A percentile compares a stretch with the other conserved stretches of the same genome.
These are phyloP conservation scores for Mycena rebaudengoi DNA, from an alignment of 768 basidiomycete species.

Conservation along the genomic window DNA sequence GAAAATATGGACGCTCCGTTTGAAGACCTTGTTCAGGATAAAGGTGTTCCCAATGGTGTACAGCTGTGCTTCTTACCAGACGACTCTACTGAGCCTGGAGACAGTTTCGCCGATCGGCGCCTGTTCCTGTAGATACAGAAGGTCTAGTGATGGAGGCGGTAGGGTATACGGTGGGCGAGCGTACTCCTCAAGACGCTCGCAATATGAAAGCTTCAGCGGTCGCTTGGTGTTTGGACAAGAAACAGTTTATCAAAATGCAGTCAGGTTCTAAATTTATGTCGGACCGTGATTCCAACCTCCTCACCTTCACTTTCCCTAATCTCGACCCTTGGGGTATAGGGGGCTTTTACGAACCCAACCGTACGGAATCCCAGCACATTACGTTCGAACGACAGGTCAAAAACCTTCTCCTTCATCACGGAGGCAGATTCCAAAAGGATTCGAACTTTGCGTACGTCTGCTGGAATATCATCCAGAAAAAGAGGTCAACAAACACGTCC, in stretches of 20 bases:
- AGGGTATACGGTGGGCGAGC: constrained; percentile 25
- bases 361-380: too few relatives aligned
- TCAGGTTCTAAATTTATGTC: not conserved
- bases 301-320: not conserved
- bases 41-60: not conserved
- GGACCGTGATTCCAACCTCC: not conserved
- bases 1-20: not conserved
- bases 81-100: not conserved
- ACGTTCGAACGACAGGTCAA: not conserved
- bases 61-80: not conserved
- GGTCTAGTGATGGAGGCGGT: constrained; percentile 31
- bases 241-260: not conserved
- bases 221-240: not conserved
- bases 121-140: not conserved
- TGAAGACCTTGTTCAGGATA: not conserved
- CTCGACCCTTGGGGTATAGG: constrained; percentile 3
- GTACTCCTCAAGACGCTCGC: constrained; percentile 6
- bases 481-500: too few relatives aligned
- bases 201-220: constrained; percentile 5
- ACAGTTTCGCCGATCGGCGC: too few relatives aligned
- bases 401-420: not conserved
- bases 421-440: not conserved
- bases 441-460: constrained; percentile 26
- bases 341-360: not conserved
- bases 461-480: constrained; percentile 26